These are phyloP conservation scores for Sclerotinia sclerotiorum DNA, from an alignment of 2,329 filamentous ascomycete species.

Conservation along the genomic window DNA sequence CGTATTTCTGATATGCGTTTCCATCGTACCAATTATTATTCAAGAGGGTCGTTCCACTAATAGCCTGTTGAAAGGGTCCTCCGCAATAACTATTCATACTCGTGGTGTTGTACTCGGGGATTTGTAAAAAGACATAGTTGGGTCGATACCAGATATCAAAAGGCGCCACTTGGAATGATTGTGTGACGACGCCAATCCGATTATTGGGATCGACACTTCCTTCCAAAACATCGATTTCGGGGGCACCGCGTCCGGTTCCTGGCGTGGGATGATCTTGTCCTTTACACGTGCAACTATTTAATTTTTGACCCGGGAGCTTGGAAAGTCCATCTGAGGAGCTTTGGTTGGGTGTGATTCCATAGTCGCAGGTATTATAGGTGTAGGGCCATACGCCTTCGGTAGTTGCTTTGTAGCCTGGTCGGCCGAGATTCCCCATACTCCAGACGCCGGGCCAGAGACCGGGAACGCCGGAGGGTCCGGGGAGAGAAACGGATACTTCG, in stretches of 20 bases:
- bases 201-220: slow-evolving; percentile 48
- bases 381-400: slow-evolving; percentile 57
- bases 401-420: slow-evolving; percentile 52
- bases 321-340: slow-evolving; percentile 64
- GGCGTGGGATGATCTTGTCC: slow-evolving; percentile 64
- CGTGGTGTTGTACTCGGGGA: slow-evolving; percentile 50
- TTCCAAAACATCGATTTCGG: slow-evolving; percentile 71
- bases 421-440: slow-evolving; percentile 55
- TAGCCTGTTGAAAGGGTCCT: slow-evolving; percentile 55
- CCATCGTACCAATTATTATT: slow-evolving; percentile 58
- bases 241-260: slow-evolving; percentile 63
- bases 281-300: slow-evolving; percentile 64
- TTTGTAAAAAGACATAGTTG: slow-evolving; percentile 52
- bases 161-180: slow-evolving; percentile 43
- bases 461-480: slow-evolving; percentile 50
- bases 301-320: slow-evolving; percentile 65
- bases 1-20: slow-evolving; percentile 53
- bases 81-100: slow-evolving; percentile 53
- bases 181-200: slow-evolving; percentile 42
- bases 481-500: slow-evolving; percentile 53
- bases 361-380: slow-evolving; percentile 55
- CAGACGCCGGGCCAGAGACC: slow-evolving; percentile 55
- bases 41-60: slow-evolving; percentile 54
- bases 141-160: slow-evolving; percentile 50
- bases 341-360: slow-evolving; percentile 69